Evolutionary conservation across 768 basidiomycete species (phyloP).

Genomic region (Calocybe cyanea): DNA sequence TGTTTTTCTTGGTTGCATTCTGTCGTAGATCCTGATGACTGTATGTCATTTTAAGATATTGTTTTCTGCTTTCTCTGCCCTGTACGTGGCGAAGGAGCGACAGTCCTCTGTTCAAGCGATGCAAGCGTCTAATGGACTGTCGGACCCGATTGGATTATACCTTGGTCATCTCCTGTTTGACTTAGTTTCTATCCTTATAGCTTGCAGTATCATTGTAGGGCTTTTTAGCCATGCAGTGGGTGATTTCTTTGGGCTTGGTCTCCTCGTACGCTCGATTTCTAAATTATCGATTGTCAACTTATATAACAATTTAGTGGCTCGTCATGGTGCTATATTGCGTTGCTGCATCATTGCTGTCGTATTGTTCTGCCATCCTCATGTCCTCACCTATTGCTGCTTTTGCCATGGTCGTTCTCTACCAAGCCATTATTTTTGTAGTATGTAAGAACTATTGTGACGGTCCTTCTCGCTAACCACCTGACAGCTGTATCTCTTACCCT

Average conservation of each 20-base stretch:
- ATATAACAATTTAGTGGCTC: background rate
- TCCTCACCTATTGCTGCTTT: constrained; percentile 2
- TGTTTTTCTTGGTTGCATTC: no score
- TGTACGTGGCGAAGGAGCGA: constrained; percentile 51
- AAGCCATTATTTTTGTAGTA: constrained; percentile 1
- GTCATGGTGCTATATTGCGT: background rate
- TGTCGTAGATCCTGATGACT: no score
- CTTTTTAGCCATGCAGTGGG: no score
- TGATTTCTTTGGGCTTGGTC: no score
- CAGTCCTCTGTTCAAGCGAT: constrained; percentile 49
- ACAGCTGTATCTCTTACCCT: background rate
- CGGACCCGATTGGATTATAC: constrained; percentile 47
- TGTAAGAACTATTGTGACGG: background rate
- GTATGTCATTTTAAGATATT: background rate
- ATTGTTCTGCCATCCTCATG: background rate
- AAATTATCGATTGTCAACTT: no score
- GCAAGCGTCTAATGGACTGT: constrained; percentile 51
- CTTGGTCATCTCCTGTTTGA: constrained; percentile 55
- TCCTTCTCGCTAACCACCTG: background rate
- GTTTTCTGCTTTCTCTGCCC: constrained; percentile 17
- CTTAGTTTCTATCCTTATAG: constrained; percentile 31
- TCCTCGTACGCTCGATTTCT: no score
- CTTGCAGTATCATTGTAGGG: constrained; percentile 2
- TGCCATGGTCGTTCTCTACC: background rate
- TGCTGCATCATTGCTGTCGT: constrained; percentile 1